These are phyloP conservation scores for Evernia prunastri DNA, from an alignment of 495 filamentous ascomycete species.

Conservation along the genomic window DNA sequence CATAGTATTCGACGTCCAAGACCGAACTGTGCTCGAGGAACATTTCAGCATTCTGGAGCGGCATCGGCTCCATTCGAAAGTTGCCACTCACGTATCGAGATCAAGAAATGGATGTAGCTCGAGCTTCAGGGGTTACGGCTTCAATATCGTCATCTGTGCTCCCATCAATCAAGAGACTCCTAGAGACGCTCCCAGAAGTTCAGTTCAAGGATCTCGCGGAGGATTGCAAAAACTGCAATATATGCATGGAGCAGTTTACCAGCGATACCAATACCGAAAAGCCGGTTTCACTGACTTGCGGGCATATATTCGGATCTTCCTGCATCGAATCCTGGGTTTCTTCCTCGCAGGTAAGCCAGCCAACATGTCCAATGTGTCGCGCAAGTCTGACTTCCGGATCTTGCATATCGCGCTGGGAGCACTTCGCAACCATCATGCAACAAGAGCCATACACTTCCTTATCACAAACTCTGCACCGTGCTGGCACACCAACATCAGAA, in stretches of 20 bases:
- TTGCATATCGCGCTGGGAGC: background rate
- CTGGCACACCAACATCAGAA: background rate
- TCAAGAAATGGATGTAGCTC: background rate
- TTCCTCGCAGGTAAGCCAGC: background rate
- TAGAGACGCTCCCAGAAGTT: background rate
- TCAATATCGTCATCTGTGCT: background rate
- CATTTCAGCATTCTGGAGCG: background rate
- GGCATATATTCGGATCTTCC: background rate
- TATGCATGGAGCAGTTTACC: background rate
- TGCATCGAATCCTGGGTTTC: background rate
- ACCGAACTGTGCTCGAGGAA: background rate
- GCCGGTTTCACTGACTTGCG: background rate
- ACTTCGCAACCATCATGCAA: background rate
- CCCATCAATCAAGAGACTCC: background rate
- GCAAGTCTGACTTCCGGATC: background rate
- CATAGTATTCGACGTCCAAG: background rate
- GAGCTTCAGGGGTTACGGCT: too few relatives aligned
- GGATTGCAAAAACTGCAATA: background rate
- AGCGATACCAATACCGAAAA: background rate
- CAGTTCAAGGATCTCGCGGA: background rate
- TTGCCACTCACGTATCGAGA: too few relatives aligned
- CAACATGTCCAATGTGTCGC: background rate
- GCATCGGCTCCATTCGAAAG: background rate
- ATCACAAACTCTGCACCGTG: background rate
- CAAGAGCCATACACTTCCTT: background rate